Base-by-base conservation (phyloP, 1,284 basidiomycete genomes). In the Naganishia sp. region DNA sequence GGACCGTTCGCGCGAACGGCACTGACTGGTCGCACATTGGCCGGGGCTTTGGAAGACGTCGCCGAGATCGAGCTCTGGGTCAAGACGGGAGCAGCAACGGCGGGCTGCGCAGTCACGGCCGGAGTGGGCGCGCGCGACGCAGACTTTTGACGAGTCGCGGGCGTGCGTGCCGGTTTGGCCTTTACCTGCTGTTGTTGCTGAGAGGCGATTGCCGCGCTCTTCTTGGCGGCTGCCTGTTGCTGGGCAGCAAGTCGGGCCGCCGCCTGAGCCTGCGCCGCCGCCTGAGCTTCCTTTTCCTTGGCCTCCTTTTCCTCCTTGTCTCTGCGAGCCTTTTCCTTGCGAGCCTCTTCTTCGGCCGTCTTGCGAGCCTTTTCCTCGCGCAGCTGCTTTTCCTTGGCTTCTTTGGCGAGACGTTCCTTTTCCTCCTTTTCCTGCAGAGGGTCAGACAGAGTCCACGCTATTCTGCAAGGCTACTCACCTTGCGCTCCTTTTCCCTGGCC, bases 401-500 rank as follows among this genome's bases (percentile, higher is more conserved):
- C 75, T 63, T 73, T 72, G 50, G 73, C 77, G 2, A 71, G 45
- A 28, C 72, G 68, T 56, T 76, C 75, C 58, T 74, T 71, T 69
- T 83, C 87, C 72, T 89, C 87, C 69, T 85, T 84, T 67, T 89
- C 79, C 71, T 83, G 53, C 23, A 21, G 13, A 21, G 25, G 23
- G 28, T 51, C 6, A 43, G 51, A 31, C 15, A 32, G 28, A 51
- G 35, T 39, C 7, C 13, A 39, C 10, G 35, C 13, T 13, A 5
- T 39, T 9, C 13, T 3, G 3, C 1, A 9, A 6, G 25, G 23
- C 25, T 1, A 23, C 52, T 6, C 23, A 61, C 55, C 52, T 62
- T 82, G 72, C 91, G 89, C 71, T 90, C 88, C 51, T 86, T 85
- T 70, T 88, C 82, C 57, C 86, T 70, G 18, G 75, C 76, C 47